A percentile compares a stretch with the other conserved stretches of the same genome.
phyloP scores from a whole-genome alignment of 768 basidiomycete species.

The Pilatotrama ljubarskyi region DNA sequence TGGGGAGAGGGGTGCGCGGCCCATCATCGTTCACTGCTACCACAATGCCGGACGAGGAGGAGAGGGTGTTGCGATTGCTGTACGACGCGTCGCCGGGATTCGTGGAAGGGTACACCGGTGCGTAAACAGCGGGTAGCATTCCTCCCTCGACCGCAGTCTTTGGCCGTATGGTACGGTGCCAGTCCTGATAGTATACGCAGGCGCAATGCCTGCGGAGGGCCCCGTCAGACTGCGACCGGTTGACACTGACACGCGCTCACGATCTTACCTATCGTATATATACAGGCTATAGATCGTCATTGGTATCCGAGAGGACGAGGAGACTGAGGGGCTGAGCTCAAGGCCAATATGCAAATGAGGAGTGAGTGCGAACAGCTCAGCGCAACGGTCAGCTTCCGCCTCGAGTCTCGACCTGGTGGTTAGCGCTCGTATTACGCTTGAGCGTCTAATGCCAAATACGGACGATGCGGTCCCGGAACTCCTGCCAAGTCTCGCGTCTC shows the following conservation, averaged over 20 bases:
- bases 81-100: constrained; percentile 41
- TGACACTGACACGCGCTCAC: not conserved
- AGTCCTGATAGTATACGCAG: constrained; percentile 95
- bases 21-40: constrained; percentile 58
- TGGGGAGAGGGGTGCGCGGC: constrained; percentile 23
- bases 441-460: too few species aligned
- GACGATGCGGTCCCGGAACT: too few species aligned
- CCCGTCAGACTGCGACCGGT: not conserved
- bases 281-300: constrained; percentile 95
- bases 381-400: too few species aligned
- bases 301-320: not conserved
- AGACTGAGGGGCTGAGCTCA: too few species aligned
- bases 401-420: too few species aligned
- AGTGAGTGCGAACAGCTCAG: too few species aligned
- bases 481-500: too few species aligned
- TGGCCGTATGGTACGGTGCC: constrained; percentile 78
- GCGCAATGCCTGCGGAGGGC: constrained; percentile 71
- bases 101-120: constrained; percentile 50
- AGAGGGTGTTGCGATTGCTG: constrained; percentile 55
- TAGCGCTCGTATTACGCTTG: too few species aligned
- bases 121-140: constrained; percentile 79
- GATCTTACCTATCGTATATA: constrained; percentile 81
- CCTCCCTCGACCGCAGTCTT: constrained; percentile 72
- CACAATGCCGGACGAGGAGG: constrained; percentile 64
- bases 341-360: too few species aligned